Conservation (phyloP, 2,329 filamentous ascomycete genomes). For the Bertia moriformis region DNA sequence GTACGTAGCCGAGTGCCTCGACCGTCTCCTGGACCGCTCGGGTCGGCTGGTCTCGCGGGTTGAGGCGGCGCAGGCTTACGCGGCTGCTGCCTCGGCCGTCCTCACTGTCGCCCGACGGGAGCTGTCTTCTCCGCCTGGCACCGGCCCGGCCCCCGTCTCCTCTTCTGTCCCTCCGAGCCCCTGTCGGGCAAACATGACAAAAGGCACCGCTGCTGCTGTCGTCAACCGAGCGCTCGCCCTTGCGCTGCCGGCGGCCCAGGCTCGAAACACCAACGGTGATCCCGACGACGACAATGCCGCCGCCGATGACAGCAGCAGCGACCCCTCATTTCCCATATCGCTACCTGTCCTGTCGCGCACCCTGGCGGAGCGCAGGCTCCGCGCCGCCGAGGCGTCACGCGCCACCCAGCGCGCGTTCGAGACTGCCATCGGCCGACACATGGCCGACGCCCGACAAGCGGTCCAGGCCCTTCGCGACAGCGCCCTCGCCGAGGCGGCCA, state of each 20-base stretch:
- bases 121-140: slow-evolving; percentile 13
- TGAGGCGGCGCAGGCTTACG: slow-evolving; percentile 29
- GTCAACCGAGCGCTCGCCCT: no score
- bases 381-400: slow-evolving; percentile 25
- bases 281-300: slow-evolving; percentile 8
- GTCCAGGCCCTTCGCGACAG: slow-evolving; percentile 33
- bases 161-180: no score
- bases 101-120: slow-evolving; percentile 27
- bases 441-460: slow-evolving; percentile 31
- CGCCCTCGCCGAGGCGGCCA: slow-evolving; percentile 29
- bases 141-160: slow-evolving; percentile 6
- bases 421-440: slow-evolving; percentile 18
- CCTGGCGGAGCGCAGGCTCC: slow-evolving; percentile 20
- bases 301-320: no score
- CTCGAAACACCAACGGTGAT: no score
- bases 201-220: no score
- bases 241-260: no score
- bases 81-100: slow-evolving; percentile 20
- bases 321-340: no score
- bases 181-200: no score
- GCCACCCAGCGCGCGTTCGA: slow-evolving; percentile 37
- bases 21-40: slow-evolving; percentile 32
- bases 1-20: slow-evolving; percentile 38
- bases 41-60: slow-evolving; percentile 23
- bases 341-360: no score